Evolutionary conservation across 129 eudicot genomes (phyloP).

Genomic region (Rutidosis leptorrhynchoides): DNA sequence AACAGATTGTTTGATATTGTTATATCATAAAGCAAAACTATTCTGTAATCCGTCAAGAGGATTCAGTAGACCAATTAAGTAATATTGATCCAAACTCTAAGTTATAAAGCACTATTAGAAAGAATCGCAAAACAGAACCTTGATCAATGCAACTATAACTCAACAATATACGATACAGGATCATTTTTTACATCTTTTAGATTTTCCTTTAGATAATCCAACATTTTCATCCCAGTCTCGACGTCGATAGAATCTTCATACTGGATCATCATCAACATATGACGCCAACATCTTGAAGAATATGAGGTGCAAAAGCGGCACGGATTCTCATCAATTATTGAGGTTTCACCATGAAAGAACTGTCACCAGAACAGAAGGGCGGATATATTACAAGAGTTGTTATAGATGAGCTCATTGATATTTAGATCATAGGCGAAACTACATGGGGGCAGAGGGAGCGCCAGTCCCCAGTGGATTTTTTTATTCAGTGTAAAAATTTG

Average conservation of each 20-base stretch:
- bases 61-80: too few species aligned
- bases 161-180: background rate
- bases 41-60: too few species aligned
- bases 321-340: background rate
- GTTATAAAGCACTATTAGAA: too few species aligned
- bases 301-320: conserved; percentile 15
- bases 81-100: too few species aligned
- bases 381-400: background rate
- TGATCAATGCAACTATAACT: background rate
- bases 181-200: background rate
- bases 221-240: background rate
- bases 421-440: background rate
- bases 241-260: background rate
- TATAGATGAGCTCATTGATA: background rate
- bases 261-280: background rate
- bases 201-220: background rate
- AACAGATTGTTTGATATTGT: too few species aligned
- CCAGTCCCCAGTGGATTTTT: too few species aligned
- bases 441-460: too few species aligned
- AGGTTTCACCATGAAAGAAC: background rate
- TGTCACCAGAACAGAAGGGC: background rate
- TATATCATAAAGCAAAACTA: too few species aligned
- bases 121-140: background rate
- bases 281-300: conserved; percentile 15
- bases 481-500: too few species aligned